phyloP scores from a whole-genome alignment of 106 monocot species.

The Dactylorhiza incarnata region DNA sequence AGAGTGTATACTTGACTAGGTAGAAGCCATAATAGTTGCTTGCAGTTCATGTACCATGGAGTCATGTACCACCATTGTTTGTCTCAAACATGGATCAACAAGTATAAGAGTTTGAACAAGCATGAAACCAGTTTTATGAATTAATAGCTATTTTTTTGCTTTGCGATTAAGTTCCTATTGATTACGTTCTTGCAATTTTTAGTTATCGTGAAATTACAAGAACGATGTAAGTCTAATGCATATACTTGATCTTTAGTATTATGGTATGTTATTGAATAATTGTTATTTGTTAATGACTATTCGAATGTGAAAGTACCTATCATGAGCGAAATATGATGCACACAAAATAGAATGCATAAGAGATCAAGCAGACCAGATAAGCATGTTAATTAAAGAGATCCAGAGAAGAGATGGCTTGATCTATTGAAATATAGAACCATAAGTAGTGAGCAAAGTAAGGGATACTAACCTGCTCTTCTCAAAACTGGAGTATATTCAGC shows the following conservation, averaged over 20 bases:
- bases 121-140: not conserved
- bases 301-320: too few relatives aligned
- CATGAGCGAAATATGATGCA: too few relatives aligned
- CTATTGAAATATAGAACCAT: too few relatives aligned
- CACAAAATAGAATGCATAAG: too few relatives aligned
- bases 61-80: not conserved
- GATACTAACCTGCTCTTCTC: too few relatives aligned
- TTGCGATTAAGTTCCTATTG: not conserved
- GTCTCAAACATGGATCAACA: not conserved
- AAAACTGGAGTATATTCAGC: too few relatives aligned
- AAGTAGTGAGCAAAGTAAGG: too few relatives aligned
- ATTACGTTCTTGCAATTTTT: not conserved
- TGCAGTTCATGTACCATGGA: not conserved
- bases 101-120: not conserved
- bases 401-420: too few relatives aligned
- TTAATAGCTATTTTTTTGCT: not conserved
- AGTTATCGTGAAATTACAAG: not conserved
- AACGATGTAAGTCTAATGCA: not conserved
- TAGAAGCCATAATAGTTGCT: not conserved
- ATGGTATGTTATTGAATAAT: not conserved
- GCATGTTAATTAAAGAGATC: too few relatives aligned
- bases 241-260: not conserved
- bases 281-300: too few relatives aligned
- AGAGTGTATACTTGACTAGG: not conserved
- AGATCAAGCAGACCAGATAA: too few relatives aligned